Percentiles rank a stretch among this genome's conserved stretches.
phyloP scores from a whole-genome alignment of 2,329 filamentous ascomycete species.

The Amauroascus verrucosus region DNA sequence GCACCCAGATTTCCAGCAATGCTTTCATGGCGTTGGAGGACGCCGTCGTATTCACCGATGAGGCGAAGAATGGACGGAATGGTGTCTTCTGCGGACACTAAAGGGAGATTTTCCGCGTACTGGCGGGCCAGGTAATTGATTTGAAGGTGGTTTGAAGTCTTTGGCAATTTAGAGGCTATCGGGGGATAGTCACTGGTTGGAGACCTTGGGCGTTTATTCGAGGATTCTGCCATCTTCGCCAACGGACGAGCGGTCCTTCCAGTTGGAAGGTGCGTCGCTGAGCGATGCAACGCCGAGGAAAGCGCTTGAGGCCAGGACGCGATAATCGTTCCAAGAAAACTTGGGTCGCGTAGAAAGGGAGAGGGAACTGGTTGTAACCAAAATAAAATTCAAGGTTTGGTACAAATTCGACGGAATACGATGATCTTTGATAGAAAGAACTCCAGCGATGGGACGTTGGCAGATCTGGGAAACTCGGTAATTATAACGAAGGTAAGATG shows the following conservation, averaged over 20 bases:
- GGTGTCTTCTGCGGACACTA: constrained; percentile 56
- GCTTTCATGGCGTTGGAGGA: constrained; percentile 75
- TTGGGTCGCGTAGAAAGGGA: not conserved
- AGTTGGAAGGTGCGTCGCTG: constrained; percentile 7
- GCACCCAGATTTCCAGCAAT: constrained; percentile 77
- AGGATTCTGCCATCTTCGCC: constrained; percentile 26
- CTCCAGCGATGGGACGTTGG: not conserved
- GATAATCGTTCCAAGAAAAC: not conserved
- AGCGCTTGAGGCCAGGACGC: not conserved
- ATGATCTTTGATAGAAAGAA: not conserved
- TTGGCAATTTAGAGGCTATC: constrained; percentile 42
- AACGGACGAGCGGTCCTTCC: constrained; percentile 28
- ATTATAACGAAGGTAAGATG: not conserved
- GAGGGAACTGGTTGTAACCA: not conserved
- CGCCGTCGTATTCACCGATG: constrained; percentile 72
- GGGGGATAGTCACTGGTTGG: constrained; percentile 33
- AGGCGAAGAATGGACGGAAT: constrained; percentile 63
- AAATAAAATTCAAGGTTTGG: not conserved
- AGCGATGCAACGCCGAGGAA: not conserved
- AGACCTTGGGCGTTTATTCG: constrained; percentile 39
- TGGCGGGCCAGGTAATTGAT: constrained; percentile 60
- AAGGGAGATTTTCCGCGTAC: constrained; percentile 50
- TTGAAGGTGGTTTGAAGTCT: constrained; percentile 51
- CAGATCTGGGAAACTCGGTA: not conserved
- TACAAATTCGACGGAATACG: too few relatives aligned